phyloP scores from a whole-genome alignment of 78 protist genomes.

The Dictyostelium brefeldianum region DNA sequence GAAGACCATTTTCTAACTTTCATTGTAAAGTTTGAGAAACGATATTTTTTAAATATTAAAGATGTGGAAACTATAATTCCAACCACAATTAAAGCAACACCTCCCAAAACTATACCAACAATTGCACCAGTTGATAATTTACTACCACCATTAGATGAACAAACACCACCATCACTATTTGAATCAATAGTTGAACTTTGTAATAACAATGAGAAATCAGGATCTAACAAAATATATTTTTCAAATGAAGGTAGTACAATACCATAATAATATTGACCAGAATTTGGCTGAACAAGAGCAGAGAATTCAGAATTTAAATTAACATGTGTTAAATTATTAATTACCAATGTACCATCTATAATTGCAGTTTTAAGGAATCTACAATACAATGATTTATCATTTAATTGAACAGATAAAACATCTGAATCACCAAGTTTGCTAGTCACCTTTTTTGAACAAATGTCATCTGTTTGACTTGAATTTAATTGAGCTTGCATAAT shows the following conservation, averaged over 20 bases:
- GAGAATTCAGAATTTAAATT: background rate
- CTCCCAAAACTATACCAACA: background rate
- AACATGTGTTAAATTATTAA: background rate
- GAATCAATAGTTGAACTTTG: background rate
- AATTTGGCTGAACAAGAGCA: background rate
- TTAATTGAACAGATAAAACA: background rate
- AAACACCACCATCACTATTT: background rate
- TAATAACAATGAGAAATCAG: conserved; percentile 13
- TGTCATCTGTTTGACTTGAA: background rate
- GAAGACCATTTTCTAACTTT: background rate
- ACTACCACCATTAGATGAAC: background rate
- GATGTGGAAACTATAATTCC: background rate
- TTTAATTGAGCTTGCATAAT: conserved; percentile 4
- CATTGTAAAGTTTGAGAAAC: background rate
- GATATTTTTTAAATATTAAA: background rate
- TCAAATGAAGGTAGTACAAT: background rate
- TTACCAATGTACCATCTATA: background rate
- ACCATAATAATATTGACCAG: conserved; percentile 4
- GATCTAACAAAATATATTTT: background rate
- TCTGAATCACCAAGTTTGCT: background rate
- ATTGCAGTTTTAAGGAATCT: conserved; percentile 24
- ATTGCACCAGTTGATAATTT: background rate
- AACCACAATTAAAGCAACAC: background rate
- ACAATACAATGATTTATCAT: conserved; percentile 22
- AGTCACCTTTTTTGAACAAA: background rate